phyloP scores from a whole-genome alignment of 208 protist genomes.

The Kentomonas sorsogonicus region DNA sequence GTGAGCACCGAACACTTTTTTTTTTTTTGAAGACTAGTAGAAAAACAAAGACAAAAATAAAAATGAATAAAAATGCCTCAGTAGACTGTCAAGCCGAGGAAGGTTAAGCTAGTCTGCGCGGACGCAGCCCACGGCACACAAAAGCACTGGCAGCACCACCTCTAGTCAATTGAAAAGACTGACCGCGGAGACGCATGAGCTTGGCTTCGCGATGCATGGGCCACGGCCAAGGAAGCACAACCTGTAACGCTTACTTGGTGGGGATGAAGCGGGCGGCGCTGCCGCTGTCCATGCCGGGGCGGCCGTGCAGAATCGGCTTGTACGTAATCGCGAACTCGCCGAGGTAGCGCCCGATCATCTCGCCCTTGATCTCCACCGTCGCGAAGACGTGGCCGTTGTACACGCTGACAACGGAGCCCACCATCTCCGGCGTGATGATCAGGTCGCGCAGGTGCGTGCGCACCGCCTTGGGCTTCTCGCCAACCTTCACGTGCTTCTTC shows the following conservation, averaged over 20 bases:
- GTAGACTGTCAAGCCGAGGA: conserved; percentile 7
- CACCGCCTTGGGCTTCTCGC: conserved; percentile 97
- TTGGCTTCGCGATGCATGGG: no score
- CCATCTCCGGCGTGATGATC: conserved; percentile 99
- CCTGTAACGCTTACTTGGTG: conserved; percentile 70
- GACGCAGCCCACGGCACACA: no score
- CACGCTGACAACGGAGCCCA: conserved; percentile 98
- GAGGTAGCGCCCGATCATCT: conserved; percentile 99
- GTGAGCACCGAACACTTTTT: no score
- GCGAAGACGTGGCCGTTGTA: conserved; percentile 99
- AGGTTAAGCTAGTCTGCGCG: no score
- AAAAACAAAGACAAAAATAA: not conserved
- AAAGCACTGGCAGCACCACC: no score
- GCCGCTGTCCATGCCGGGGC: conserved; percentile 98
- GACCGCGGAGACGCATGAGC: no score
- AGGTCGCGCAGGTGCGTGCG: conserved; percentile 99
- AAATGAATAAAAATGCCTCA: not conserved
- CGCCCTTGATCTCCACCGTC: conserved; percentile 98
- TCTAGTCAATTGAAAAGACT: no score
- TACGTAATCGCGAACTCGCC: conserved; percentile 99
- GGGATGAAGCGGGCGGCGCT: conserved; percentile 92
- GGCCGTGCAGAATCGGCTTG: conserved; percentile 98
- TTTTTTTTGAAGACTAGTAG: conserved; percentile 14
- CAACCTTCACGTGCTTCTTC: conserved; percentile 92
- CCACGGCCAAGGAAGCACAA: no score